phyloP scores from a whole-genome alignment of 805 yeast species.

The Saccharomycopsis sp. region DNA sequence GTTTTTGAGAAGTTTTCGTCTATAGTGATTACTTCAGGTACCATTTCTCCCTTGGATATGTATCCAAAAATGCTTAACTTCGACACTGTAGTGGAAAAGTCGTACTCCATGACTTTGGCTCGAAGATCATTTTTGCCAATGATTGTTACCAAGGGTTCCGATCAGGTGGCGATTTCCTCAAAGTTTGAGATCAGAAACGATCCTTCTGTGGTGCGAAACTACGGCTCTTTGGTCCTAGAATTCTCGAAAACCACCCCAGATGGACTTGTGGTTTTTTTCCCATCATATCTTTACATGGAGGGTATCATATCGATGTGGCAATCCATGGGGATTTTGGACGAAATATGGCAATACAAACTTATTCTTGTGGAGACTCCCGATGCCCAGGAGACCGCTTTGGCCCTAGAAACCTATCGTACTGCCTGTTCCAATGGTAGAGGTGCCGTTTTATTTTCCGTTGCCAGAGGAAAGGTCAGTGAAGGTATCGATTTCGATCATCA shows the following conservation, averaged over 20 bases:
- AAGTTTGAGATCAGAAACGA: conserved; percentile 95
- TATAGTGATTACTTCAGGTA: conserved; percentile 93
- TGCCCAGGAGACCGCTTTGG: conserved; percentile 95
- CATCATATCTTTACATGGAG: conserved; percentile 96
- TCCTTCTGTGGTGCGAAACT: conserved; percentile 95
- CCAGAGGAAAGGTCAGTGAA: conserved; percentile 98
- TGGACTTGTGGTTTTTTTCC: conserved; percentile 96
- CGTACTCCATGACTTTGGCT: conserved; percentile 93
- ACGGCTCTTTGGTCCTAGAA: conserved; percentile 87
- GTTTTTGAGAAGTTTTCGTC: conserved; percentile 89
- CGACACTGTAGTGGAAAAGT: conserved; percentile 87
- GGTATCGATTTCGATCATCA: conserved; percentile 99
- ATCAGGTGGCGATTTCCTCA: conserved; percentile 94
- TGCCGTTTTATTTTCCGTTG: conserved; percentile 91
- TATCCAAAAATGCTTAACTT: conserved; percentile 95
- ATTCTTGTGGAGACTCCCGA: conserved; percentile 97
- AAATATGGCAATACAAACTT: conserved; percentile 95
- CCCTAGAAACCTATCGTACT: conserved; percentile 88
- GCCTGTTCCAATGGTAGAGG: conserved; percentile 98
- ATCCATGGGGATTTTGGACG: conserved; percentile 94
- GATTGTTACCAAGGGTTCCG: conserved; percentile 96
- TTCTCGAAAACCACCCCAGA: conserved; percentile 95
- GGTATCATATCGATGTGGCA: conserved; percentile 99
- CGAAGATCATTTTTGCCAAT: conserved; percentile 89
- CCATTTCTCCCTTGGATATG: conserved; percentile 98